phyloP scores from a whole-genome alignment of 1,284 basidiomycete genomes.

The Anthracocystis walkeri region DNA sequence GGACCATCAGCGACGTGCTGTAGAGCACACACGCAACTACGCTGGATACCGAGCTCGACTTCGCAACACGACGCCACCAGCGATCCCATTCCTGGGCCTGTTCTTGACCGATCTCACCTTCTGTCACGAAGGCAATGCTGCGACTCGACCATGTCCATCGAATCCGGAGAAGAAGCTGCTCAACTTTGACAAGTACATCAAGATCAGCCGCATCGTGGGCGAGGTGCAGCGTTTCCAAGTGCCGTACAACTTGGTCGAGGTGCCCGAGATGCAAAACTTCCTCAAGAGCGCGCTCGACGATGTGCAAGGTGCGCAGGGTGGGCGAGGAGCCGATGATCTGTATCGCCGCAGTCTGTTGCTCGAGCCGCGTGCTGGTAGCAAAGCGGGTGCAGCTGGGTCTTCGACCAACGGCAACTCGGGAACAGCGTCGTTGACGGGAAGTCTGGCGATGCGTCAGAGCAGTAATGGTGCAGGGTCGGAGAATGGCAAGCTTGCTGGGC shows the following conservation, averaged over 20 bases:
- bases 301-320: slow-evolving; percentile 48
- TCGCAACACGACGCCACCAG: slow-evolving; percentile 56
- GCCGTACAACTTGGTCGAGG: slow-evolving; percentile 82
- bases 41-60: slow-evolving; percentile 88
- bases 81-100: slow-evolving; percentile 74
- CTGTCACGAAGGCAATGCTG: slow-evolving; percentile 92
- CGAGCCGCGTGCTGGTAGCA: slow-evolving; percentile 60
- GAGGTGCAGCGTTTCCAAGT: slow-evolving; percentile 95
- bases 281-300: slow-evolving; percentile 70
- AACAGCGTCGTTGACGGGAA: slow-evolving; percentile 31
- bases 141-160: slow-evolving; percentile 77
- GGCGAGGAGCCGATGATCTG: slow-evolving; percentile 60
- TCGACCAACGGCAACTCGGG: background rate
- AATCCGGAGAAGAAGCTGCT: slow-evolving; percentile 83
- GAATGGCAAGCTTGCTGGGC: slow-evolving; percentile 36
- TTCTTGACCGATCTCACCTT: slow-evolving; percentile 94
- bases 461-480: slow-evolving; percentile 22
- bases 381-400: background rate
- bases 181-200: slow-evolving; percentile 82
- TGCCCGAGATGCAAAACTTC: slow-evolving; percentile 85
- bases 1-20: slow-evolving; percentile 83
- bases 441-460: slow-evolving; percentile 41
- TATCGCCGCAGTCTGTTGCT: slow-evolving; percentile 66
- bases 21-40: slow-evolving; percentile 91
- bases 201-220: slow-evolving; percentile 69